A percentile compares a stretch with the other conserved stretches of the same genome.
Conservation (phyloP, 805 yeast genomes). For the Saturnispora galanensis region DNA sequence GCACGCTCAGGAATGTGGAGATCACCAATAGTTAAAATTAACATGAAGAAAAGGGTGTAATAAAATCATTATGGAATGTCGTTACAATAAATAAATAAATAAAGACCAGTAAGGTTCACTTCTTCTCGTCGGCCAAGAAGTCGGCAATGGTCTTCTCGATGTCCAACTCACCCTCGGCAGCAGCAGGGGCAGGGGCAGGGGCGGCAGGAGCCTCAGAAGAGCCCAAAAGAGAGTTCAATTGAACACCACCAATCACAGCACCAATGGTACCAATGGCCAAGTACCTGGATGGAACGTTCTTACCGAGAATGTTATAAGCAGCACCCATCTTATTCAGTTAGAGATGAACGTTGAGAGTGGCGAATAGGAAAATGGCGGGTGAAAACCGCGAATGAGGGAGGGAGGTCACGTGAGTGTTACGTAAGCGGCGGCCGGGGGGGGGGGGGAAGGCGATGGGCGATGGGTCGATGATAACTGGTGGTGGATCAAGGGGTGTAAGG, state of each 20-base stretch:
- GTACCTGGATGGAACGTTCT: slow-evolving; percentile 71
- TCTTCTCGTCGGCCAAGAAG: slow-evolving; percentile 15
- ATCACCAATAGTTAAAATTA: slow-evolving; percentile 79
- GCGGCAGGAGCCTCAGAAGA: slow-evolving; percentile 30
- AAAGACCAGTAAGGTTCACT: neutral
- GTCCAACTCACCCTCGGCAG: slow-evolving; percentile 21
- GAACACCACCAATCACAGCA: slow-evolving; percentile 45
- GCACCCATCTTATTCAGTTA: slow-evolving; percentile 49
- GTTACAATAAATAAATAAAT: slow-evolving; percentile 1
- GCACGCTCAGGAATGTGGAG: slow-evolving; percentile 84
- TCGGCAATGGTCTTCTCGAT: slow-evolving; percentile 26
- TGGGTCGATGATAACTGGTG: too few species aligned
- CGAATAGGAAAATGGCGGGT: neutral
- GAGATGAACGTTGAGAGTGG: neutral
- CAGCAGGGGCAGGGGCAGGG: slow-evolving; percentile 11
- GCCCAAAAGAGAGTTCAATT: slow-evolving; percentile 22
- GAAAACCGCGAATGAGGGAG: neutral
- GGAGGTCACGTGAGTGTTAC: too few species aligned
- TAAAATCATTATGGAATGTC: neutral
- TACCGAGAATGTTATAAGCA: slow-evolving; percentile 78
- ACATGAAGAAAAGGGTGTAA: slow-evolving; percentile 32
- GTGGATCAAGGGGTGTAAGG: too few species aligned
- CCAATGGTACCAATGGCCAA: slow-evolving; percentile 76
- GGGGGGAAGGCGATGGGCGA: too few species aligned
- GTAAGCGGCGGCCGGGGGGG: too few species aligned